phyloP scores from a whole-genome alignment of 2,329 filamentous ascomycete species.

The Ceratocystis huliohia region DNA sequence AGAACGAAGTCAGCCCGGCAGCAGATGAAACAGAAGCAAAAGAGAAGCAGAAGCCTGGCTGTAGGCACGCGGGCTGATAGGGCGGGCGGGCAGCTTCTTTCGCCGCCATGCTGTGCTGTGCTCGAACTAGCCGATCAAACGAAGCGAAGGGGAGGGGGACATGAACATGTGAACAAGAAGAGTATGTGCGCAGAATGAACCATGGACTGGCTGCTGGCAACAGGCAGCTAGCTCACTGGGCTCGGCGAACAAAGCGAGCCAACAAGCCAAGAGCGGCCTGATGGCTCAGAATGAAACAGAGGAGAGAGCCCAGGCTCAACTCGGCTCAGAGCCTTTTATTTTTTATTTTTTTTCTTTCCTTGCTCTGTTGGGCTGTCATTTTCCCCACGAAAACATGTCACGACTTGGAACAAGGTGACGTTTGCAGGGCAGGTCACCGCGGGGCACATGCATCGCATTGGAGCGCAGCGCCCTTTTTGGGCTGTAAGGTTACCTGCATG shows the following conservation, averaged over 20 bases:
- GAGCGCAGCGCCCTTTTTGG: neutral
- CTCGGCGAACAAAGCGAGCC: neutral
- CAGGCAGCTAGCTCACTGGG: too few relatives aligned
- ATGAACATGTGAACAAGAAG: neutral
- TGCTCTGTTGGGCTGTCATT: neutral
- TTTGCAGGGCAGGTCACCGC: neutral
- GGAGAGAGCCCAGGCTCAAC: neutral
- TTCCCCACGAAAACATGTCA: slow-evolving; percentile 3
- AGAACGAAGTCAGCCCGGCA: too few relatives aligned
- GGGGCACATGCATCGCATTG: neutral
- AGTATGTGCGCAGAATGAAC: neutral
- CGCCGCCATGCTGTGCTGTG: neutral
- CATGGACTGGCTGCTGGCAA: neutral
- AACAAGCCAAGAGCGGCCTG: neutral
- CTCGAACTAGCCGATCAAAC: slow-evolving; percentile 2
- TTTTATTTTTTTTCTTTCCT: neutral
- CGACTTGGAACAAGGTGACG: neutral
- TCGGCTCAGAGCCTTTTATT: neutral
- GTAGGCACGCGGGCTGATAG: too few relatives aligned
- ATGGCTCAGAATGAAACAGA: slow-evolving; percentile 1
- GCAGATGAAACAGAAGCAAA: too few relatives aligned
- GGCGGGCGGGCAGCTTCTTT: neutral
- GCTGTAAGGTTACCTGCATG: neutral
- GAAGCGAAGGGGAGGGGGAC: neutral
- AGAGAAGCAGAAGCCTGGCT: too few relatives aligned